Evolutionary conservation across 768 basidiomycete species (phyloP), one percentile per base, ranked within the genome.

Genomic region (Chlorophyllum brunneum): DNA sequence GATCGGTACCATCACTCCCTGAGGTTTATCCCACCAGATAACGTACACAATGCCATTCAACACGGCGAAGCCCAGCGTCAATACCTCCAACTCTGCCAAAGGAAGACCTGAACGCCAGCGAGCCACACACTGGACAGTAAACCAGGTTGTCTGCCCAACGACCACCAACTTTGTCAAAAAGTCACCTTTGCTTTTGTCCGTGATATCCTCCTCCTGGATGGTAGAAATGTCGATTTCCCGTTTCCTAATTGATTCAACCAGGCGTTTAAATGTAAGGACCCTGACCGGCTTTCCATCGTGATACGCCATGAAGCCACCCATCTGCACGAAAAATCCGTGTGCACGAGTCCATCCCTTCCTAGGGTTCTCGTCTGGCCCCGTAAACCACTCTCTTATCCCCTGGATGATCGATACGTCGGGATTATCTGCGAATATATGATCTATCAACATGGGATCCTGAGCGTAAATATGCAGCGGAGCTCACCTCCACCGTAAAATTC

Each of bases 21-120:
- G 42, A 5, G 42, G 42, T 20, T 44, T 44, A 13, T 11, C 5
- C 42, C 42, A 44, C 42, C 42, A 44, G 15, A 44, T 6, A 44
- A n/a, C 1, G 20, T 30, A 44, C 6, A 23, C 23, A 10, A 44
- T 29, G 15, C 8, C 15, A 29, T 44, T 44, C 5, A 44, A 27
- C 3, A n/a, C n/a, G 1, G 42, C 42, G 16, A 44, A 27, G 5
- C 26, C 24, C 24, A 44, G 42, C 5, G 42, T 44, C 15, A 44
- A 13, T 5, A 29, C 24, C 27, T 44, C 42, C 3, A 44, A 27
- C 4, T 51, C 50, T 9, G 50, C 36, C 26, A 46, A n/a, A 4
- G 36, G 34, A 5, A 39, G 31, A 15, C 15, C 8, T 11, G 13
- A n/a, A 23, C 15, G 56, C 75, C 76, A 78, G 30, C 66, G 63